Base-by-base conservation (phyloP, 2,329 filamentous ascomycete species). In the Eutypa lata region DNA sequence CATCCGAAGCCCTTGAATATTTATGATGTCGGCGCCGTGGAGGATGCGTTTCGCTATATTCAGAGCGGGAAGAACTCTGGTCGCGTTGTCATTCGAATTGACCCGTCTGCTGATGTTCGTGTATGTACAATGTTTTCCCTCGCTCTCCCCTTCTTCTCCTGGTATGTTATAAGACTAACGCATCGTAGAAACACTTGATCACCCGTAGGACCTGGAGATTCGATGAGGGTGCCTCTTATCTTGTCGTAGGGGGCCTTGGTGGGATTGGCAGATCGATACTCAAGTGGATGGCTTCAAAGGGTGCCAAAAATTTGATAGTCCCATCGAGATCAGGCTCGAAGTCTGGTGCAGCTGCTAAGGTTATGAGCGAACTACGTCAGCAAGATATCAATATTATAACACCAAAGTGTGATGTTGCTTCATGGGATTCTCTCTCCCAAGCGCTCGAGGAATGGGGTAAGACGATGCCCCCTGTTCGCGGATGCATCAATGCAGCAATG, bases 401-500 rank as follows among this genome's bases (percentile, higher is more conserved):
- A 19, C 57, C 63, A 2, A 55, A 47, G 19, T 63, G 62, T 19
- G 63, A 65, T 24, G 59, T 59, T 16, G 59, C 61, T 21, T 60
- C 55, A 3, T n/a, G 24, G 0, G 40, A 53, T n/a, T 53, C 57
- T 0, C 52, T 64, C 1, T 44, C 50, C 3, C 7, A 24, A 37
- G 18, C 42, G 2, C 19, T 55, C 2, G 7, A 22, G 18, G 16
- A 21, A 13, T 42, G 28, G 14, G n/a, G n/a, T 11, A 1, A 46
- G 1, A 6, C 11, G 5, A 43, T 55, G 11, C 53, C 53, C 1
- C 69, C 71, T 2, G 65, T 76, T 16, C 56, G 61, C 14, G 74
- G 74, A n/a, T 61, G 75, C 13, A 60, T 77, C 14, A 71, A 76
- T 43, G 60, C 63, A 6, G 66, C 71, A 2, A 71, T 76, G 70